Conservation (phyloP, 148 eudicot genomes). For the Camellia granthamiana region DNA sequence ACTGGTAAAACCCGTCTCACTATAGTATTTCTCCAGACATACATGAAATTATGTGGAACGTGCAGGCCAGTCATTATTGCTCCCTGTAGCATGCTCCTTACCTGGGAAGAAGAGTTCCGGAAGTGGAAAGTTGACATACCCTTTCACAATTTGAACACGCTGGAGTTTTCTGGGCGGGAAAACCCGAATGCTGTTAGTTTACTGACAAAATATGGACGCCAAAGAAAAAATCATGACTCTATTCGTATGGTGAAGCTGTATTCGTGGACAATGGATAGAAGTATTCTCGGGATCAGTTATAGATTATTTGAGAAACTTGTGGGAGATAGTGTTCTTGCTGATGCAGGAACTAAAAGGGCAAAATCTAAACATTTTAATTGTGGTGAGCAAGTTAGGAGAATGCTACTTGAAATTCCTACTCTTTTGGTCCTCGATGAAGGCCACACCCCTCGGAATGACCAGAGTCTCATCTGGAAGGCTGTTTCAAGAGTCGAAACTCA, state of each 20-base stretch:
- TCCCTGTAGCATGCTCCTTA: slow-evolving; percentile 64
- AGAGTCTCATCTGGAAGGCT: slow-evolving; percentile 51
- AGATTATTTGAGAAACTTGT: slow-evolving; percentile 48
- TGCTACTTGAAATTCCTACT: slow-evolving; percentile 47
- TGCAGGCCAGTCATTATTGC: slow-evolving; percentile 62
- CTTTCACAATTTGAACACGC: slow-evolving; percentile 52
- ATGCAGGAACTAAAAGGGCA: slow-evolving; percentile 13
- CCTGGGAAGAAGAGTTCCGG: slow-evolving; percentile 79
- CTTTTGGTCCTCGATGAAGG: slow-evolving; percentile 65
- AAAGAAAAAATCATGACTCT: not conserved
- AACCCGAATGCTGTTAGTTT: not conserved
- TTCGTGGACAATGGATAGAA: slow-evolving; percentile 44
- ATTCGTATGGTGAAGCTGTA: slow-evolving; percentile 51
- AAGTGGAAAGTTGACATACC: slow-evolving; percentile 63
- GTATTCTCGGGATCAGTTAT: slow-evolving; percentile 75
- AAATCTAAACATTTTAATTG: not conserved
- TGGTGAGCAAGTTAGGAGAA: slow-evolving; percentile 26
- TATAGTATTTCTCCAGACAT: slow-evolving; percentile 65
- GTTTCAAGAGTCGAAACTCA: slow-evolving; percentile 52
- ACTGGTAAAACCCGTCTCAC: slow-evolving; percentile 81
- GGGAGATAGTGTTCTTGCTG: slow-evolving; percentile 19
- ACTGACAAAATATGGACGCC: not conserved
- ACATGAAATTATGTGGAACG: slow-evolving; percentile 38
- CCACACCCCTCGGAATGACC: slow-evolving; percentile 72
- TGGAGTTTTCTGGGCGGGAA: slow-evolving; percentile 47